Conservation (phyloP, 1,284 basidiomycete genomes). For the Apiotrichum brassicae region DNA sequence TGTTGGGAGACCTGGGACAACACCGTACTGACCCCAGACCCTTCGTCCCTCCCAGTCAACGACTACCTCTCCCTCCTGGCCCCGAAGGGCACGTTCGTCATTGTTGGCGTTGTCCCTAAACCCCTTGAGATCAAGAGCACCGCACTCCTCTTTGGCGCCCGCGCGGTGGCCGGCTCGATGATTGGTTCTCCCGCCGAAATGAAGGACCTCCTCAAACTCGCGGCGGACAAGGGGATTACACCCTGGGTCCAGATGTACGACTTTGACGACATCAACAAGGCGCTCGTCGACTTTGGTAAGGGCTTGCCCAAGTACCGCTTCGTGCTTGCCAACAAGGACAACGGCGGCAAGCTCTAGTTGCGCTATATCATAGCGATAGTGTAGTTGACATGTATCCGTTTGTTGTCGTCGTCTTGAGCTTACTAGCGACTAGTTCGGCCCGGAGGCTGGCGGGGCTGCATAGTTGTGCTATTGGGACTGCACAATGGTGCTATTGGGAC, state of each 20-base stretch:
- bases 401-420: no score
- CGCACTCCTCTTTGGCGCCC: slow-evolving; percentile 25
- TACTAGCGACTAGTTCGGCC: no score
- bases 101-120: slow-evolving; percentile 42
- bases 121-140: slow-evolving; percentile 28
- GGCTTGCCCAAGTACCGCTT: slow-evolving; percentile 48
- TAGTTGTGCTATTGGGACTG: no score
- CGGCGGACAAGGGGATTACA: slow-evolving; percentile 27
- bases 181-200: slow-evolving; percentile 46
- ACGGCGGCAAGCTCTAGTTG: slow-evolving; percentile 24
- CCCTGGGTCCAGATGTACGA: slow-evolving; percentile 30
- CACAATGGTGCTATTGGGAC: no score
- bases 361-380: no score
- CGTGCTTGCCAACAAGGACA: slow-evolving; percentile 41
- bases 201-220: slow-evolving; percentile 41
- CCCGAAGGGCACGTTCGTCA: slow-evolving; percentile 41
- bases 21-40: no score
- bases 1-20: slow-evolving; percentile 30
- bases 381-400: no score
- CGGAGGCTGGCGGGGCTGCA: no score
- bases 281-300: slow-evolving; percentile 43
- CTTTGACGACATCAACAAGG: slow-evolving; percentile 48
- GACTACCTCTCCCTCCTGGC: slow-evolving; percentile 45
- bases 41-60: no score
- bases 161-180: slow-evolving; percentile 18